Percentiles rank a stretch among this genome's conserved stretches.
Conservation (phyloP, 176 grass and related monocot genomes). For the Alloteropsis semialata region DNA sequence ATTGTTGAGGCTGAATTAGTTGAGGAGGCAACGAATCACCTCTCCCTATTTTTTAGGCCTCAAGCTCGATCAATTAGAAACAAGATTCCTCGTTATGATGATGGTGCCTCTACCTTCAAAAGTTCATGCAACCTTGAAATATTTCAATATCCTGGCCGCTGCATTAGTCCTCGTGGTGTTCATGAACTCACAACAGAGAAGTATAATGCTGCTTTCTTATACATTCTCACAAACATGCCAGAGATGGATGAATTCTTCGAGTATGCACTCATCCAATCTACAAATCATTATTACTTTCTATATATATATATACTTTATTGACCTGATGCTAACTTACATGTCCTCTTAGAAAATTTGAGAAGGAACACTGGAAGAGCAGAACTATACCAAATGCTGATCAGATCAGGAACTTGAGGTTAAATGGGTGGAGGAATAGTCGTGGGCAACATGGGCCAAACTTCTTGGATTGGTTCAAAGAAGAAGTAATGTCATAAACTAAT, state of each 20-base stretch:
- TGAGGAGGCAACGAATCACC: not conserved
- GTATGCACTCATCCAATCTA: too few relatives aligned
- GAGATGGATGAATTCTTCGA: too few relatives aligned
- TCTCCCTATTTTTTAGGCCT: not conserved
- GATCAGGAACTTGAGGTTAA: too few relatives aligned
- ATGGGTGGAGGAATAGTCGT: not conserved
- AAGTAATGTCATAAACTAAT: not conserved
- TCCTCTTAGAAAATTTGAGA: too few relatives aligned
- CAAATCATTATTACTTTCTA: too few relatives aligned
- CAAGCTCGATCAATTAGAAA: not conserved
- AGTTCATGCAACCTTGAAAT: not conserved
- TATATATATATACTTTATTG: too few relatives aligned
- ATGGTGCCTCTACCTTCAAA: not conserved
- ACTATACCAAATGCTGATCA: too few relatives aligned
- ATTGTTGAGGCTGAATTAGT: not conserved
- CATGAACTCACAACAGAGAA: not conserved
- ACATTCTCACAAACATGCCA: not conserved
- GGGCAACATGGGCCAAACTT: not conserved
- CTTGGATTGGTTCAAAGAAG: not conserved
- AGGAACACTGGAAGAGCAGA: too few relatives aligned
- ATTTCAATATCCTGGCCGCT: not conserved
- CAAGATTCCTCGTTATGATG: constrained; percentile 11
- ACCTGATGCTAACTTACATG: too few relatives aligned
- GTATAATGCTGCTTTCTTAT: not conserved
- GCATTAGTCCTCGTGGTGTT: not conserved